Evolutionary conservation across 2,329 filamentous ascomycete species (phyloP).

Genomic region (Fusarium globosum): DNA sequence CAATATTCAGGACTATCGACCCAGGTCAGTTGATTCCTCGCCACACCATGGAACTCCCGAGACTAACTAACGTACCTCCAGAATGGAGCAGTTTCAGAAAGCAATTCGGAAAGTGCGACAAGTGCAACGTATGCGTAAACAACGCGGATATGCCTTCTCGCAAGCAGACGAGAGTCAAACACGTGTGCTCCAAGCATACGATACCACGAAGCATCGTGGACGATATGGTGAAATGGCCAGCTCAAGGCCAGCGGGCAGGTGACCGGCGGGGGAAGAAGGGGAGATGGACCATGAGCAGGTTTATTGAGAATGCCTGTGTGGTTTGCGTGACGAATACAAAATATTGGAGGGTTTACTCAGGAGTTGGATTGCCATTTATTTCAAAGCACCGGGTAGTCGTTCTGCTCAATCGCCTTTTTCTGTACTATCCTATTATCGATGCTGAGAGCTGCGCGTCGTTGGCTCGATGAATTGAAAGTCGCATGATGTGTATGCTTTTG

Average conservation of each 20-base stretch:
- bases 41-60: background rate
- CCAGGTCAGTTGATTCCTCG: slow-evolving; percentile 69
- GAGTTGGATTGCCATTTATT: slow-evolving; percentile 43
- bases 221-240: slow-evolving; percentile 93
- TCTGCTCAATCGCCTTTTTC: slow-evolving; percentile 21
- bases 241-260: slow-evolving; percentile 50
- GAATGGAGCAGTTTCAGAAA: slow-evolving; percentile 99
- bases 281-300: slow-evolving; percentile 26
- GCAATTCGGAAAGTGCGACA: slow-evolving; percentile 98
- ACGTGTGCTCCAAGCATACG: slow-evolving; percentile 94
- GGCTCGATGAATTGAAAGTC: slow-evolving; percentile 26
- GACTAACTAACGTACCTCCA: slow-evolving; percentile 51
- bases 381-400: slow-evolving; percentile 22
- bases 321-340: slow-evolving; percentile 42
- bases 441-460: slow-evolving; percentile 28
- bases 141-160: slow-evolving; percentile 97
- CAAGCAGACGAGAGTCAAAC: slow-evolving; percentile 98
- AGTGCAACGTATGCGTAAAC: slow-evolving; percentile 99
- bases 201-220: slow-evolving; percentile 92
- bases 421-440: slow-evolving; percentile 25
- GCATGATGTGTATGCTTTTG: slow-evolving; percentile 9
- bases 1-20: slow-evolving; percentile 98
- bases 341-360: slow-evolving; percentile 33
- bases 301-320: slow-evolving; percentile 27
- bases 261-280: slow-evolving; percentile 11